Conservation (phyloP, 108 stramenopile genomes). For the Seminavis robusta region DNA sequence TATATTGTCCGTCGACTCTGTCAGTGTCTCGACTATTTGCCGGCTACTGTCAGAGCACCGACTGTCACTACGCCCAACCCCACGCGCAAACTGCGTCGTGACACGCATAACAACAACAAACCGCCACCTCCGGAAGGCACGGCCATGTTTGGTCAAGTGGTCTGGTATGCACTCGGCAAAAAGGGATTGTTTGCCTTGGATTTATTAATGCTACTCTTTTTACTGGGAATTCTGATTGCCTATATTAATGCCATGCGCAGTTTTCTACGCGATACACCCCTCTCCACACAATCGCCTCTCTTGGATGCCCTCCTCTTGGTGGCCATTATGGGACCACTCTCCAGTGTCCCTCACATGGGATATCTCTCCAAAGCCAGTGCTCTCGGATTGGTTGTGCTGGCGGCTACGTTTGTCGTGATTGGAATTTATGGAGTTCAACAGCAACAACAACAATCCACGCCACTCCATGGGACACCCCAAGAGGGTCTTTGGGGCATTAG, state of each 20-base stretch:
- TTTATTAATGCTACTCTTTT: slow-evolving; percentile 51
- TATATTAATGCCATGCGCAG: slow-evolving; percentile 60
- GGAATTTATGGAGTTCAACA: too few relatives aligned
- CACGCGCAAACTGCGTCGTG: too few relatives aligned
- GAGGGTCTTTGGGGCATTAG: slow-evolving; percentile 40
- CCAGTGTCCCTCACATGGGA: slow-evolving; percentile 61
- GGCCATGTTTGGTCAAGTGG: slow-evolving; percentile 50
- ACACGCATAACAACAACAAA: not conserved
- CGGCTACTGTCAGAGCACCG: too few relatives aligned
- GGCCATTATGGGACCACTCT: slow-evolving; percentile 46
- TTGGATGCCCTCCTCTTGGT: slow-evolving; percentile 20
- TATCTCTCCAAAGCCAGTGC: slow-evolving; percentile 48
- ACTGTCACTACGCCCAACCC: not conserved
- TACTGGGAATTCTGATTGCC: slow-evolving; percentile 58
- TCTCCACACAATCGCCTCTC: slow-evolving; percentile 29
- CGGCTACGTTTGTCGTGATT: slow-evolving; percentile 44
- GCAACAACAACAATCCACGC: too few relatives aligned
- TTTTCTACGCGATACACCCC: slow-evolving; percentile 55
- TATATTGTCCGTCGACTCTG: slow-evolving; percentile 51
- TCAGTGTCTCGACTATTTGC: slow-evolving; percentile 27
- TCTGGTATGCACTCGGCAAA: slow-evolving; percentile 65
- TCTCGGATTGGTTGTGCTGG: slow-evolving; percentile 50
- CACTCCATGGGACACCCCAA: too few relatives aligned
- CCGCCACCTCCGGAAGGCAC: slow-evolving; percentile 49
- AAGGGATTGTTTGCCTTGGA: slow-evolving; percentile 53